phyloP scores from a whole-genome alignment of 2,329 filamentous ascomycete genomes.

The Talaromyces amestolkiae region DNA sequence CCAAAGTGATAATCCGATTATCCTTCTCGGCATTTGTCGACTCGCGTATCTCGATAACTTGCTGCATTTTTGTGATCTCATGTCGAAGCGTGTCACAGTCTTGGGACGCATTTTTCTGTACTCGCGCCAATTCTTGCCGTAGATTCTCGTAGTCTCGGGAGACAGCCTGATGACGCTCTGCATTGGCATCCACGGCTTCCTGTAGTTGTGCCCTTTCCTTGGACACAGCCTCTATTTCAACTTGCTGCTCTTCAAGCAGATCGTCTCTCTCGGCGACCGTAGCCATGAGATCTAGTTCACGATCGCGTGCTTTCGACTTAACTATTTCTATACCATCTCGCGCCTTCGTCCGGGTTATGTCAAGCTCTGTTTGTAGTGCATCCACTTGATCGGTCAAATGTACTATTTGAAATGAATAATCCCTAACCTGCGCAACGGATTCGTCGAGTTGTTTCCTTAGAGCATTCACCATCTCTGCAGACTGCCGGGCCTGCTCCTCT shows the following conservation, averaged over 20 bases:
- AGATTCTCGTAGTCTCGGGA: constrained; percentile 25
- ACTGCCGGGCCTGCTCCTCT: constrained; percentile 33
- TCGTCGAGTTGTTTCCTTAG: constrained; percentile 42
- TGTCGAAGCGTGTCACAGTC: constrained; percentile 25
- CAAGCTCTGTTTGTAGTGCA: constrained; percentile 37
- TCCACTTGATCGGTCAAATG: constrained; percentile 35
- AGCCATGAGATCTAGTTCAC: constrained; percentile 46
- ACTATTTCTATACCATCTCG: constrained; percentile 29
- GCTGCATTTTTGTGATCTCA: constrained; percentile 26
- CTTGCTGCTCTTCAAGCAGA: constrained; percentile 42
- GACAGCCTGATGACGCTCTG: constrained; percentile 24
- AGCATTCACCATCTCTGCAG: constrained; percentile 35
- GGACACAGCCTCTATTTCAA: constrained; percentile 30
- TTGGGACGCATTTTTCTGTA: constrained; percentile 23
- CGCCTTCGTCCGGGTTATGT: constrained; percentile 34
- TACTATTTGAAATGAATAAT: constrained; percentile 38
- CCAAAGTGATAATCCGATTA: constrained; percentile 12
- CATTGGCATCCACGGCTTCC: constrained; percentile 21
- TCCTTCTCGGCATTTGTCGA: constrained; percentile 17
- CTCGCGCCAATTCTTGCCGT: constrained; percentile 3
- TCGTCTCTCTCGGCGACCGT: constrained; percentile 47
- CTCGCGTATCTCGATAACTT: constrained; percentile 15
- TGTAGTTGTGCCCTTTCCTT: constrained; percentile 21
- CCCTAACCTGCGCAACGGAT: constrained; percentile 38
- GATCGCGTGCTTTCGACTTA: constrained; percentile 32